A percentile compares a stretch with the other conserved stretches of the same genome.
Conservation (phyloP, 176 grass and related monocot species). For the Lolium rigidum region DNA sequence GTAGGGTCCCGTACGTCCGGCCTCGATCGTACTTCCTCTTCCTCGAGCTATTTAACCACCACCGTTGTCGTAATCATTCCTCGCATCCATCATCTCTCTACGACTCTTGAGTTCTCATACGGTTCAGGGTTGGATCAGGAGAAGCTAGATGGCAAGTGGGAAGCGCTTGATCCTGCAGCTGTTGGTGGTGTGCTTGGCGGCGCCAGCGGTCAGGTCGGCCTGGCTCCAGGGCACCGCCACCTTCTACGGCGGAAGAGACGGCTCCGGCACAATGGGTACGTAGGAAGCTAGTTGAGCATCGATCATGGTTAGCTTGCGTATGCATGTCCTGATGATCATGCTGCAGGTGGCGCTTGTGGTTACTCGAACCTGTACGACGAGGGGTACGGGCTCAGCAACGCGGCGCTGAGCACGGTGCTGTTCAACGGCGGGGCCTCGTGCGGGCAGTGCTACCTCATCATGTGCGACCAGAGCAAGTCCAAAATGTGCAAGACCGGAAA, state of each 20-base stretch:
- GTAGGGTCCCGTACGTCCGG: too few relatives aligned
- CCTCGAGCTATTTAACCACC: not conserved
- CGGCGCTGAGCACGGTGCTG: conserved; percentile 55
- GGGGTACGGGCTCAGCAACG: conserved; percentile 54
- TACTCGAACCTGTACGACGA: conserved; percentile 55
- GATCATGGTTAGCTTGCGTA: not conserved
- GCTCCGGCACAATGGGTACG: too few relatives aligned
- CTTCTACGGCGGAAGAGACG: too few relatives aligned
- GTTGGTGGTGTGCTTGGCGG: not conserved
- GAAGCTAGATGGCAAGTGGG: not conserved
- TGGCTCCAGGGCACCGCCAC: too few relatives aligned
- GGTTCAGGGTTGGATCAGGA: too few relatives aligned
- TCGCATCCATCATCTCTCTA: not conserved
- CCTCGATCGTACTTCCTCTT: not conserved
- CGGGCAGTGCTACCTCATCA: conserved; percentile 62
- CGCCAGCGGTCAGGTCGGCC: too few relatives aligned
- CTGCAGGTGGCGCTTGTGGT: conserved; percentile 60
- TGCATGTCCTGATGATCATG: not conserved
- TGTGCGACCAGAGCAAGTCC: conserved; percentile 34
- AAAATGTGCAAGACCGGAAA: not conserved
- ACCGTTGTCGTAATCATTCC: not conserved
- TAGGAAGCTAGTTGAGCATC: too few relatives aligned
- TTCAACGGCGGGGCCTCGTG: conserved; percentile 59
- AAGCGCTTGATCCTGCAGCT: not conserved
- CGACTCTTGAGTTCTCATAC: too few relatives aligned